phyloP scores from a whole-genome alignment of 2,329 filamentous ascomycete species.

The Nemania sp. region DNA sequence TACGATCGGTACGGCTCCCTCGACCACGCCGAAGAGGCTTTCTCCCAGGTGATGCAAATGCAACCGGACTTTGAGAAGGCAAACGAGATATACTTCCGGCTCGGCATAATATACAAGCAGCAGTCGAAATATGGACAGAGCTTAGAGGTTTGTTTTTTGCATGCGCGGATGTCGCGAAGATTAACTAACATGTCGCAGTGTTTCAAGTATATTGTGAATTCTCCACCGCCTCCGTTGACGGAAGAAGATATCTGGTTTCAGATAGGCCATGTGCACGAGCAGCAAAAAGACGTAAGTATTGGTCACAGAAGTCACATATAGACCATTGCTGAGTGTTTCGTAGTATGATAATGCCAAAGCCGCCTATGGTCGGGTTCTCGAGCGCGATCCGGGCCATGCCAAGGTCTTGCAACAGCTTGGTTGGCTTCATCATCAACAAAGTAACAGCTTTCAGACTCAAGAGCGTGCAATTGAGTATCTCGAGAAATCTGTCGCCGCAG shows the following conservation, averaged over 20 bases:
- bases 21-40: conserved; percentile 96
- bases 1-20: conserved; percentile 96
- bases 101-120: conserved; percentile 99
- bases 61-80: conserved; percentile 97
- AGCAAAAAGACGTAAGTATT: conserved; percentile 90
- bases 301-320: conserved; percentile 27
- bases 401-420: conserved; percentile 98
- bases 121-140: conserved; percentile 92
- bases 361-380: conserved; percentile 90
- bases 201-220: conserved; percentile 96
- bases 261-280: conserved; percentile 97
- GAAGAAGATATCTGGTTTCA: conserved; percentile 99
- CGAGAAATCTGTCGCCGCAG: conserved; percentile 92
- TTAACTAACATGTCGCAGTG: conserved; percentile 62
- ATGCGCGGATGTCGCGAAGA: background rate
- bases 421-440: conserved; percentile 97
- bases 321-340: conserved; percentile 38
- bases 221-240: conserved; percentile 87
- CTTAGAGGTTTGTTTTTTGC: conserved; percentile 70
- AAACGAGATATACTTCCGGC: conserved; percentile 97
- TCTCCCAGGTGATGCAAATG: conserved; percentile 99
- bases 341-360: conserved; percentile 92
- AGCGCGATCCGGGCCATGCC: conserved; percentile 92
- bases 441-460: conserved; percentile 86
- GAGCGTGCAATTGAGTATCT: conserved; percentile 96